Evolutionary conservation across 352 stramenopile genomes (phyloP), one percentile per base, ranked within the genome.

Genomic region (Phytophthora megakarya): DNA sequence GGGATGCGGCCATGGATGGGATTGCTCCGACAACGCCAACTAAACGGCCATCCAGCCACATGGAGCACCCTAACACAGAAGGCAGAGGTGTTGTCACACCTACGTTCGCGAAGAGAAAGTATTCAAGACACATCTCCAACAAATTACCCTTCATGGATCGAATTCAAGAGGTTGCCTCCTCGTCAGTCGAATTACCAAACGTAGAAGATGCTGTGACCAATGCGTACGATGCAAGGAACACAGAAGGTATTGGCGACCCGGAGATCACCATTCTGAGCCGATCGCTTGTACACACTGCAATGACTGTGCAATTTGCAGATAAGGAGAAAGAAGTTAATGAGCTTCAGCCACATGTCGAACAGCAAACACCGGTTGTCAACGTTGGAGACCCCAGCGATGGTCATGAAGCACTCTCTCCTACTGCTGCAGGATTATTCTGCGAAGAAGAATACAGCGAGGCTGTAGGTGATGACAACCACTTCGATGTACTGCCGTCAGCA

Each of bases 381-480:
- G 33, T 0, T 50, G 39, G 32, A 61, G 58, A 67, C 30, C 1
- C 22, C 22, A 64, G 22, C 28, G 49, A 73, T 37, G 47, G 19
- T 19, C 55, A 57, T 48, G 68, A 64, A 59, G 35, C 58, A 21
- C 55, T 79, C 9, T 88, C 80, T 28, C 80, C 81, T 11, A 68
- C 54, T 30, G 68, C 73, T 35, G 75, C 82, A 9, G 72, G 75
- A 40, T 58, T 92, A 46, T 74, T 90, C 32, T 92, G 83, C 35
- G 81, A 78, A 40, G 83, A 92, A 74, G 75, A 89, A 23, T 90
- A 87, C 40, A 76, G 80, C 49, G 82, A 83, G 3, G 56, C 62
- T 52, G 49, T 33, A 45, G 65, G 67, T 46, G 58, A 70, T 28
- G 26, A 40, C 8, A 60, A 28, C 30, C 40, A 52, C 3, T 26